Percentiles rank a stretch among this genome's conserved stretches.
phyloP scores from a whole-genome alignment of 352 stramenopile species.

The Pythium grandisporangium region DNA sequence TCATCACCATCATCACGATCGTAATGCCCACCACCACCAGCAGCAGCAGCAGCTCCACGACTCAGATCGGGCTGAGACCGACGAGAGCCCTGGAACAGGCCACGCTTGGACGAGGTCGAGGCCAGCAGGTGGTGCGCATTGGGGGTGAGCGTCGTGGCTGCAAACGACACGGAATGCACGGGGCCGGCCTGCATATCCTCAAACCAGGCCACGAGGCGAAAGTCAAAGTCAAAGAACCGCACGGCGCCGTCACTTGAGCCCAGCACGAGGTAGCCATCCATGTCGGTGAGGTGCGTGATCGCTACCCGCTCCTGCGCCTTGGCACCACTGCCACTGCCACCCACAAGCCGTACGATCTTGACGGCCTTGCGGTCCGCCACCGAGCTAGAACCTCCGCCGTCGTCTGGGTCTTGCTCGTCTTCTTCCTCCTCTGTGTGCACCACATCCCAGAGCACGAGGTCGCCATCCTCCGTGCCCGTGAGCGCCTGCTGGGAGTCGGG shows the following conservation, averaged over 20 bases:
- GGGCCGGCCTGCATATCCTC: slow-evolving; percentile 89
- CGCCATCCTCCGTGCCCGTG: slow-evolving; percentile 79
- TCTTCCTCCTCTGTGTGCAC: slow-evolving; percentile 17
- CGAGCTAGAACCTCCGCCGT: background rate
- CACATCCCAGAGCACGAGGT: slow-evolving; percentile 85
- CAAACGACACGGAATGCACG: slow-evolving; percentile 87
- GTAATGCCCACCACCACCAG: slow-evolving; percentile 1
- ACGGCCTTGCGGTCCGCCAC: slow-evolving; percentile 67
- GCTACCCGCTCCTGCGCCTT: too few relatives aligned
- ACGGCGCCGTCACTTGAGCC: slow-evolving; percentile 86
- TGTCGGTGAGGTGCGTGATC: slow-evolving; percentile 55
- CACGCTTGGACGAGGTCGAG: background rate
- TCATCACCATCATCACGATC: slow-evolving; percentile 25
- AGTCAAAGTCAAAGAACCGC: slow-evolving; percentile 91
- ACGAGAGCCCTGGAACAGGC: background rate
- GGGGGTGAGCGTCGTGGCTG: slow-evolving; percentile 9
- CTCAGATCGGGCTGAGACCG: slow-evolving; percentile 1
- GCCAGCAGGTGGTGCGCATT: too few relatives aligned
- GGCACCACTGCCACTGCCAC: slow-evolving; percentile 31
- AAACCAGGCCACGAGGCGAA: slow-evolving; percentile 90
- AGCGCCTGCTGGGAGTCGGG: slow-evolving; percentile 76
- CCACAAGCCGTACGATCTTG: slow-evolving; percentile 74
- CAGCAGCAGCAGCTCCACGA: too few relatives aligned
- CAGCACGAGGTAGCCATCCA: slow-evolving; percentile 87
- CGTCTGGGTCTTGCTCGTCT: slow-evolving; percentile 7